Base-by-base conservation (phyloP, 169 alveolate genomes). In the Gregarina niphandrodes region DNA sequence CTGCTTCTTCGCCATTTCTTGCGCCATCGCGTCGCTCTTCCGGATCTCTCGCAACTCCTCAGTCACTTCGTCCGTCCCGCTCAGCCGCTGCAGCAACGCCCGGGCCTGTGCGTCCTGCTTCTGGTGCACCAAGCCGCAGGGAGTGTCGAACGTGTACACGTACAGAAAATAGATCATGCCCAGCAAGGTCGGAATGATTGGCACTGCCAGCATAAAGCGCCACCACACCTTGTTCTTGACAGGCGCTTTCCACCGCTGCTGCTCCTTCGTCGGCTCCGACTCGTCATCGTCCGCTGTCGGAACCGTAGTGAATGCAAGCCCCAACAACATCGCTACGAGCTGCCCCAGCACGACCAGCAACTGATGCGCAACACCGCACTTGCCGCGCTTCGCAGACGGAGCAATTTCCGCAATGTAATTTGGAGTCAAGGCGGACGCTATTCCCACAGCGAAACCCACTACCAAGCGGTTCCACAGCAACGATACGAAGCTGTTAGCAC, bases 391-490 rank as follows among this genome's bases (percentile, higher is more conserved):
- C 13, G 53, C 64, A 12, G 45, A 50, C 3, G 77, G 74, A 9
- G 76, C 57, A 45, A 75, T 58, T 42, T 75, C 85, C 0, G 76
- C 49, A 11, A 72, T 40, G 51, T 53, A 75, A 64, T 67, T 53
- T 3, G 85, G 84, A 2, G 60, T 73, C 18, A 70, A 35, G 1
- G 63, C 78, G 2, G 84, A 65, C 5, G 51, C 50, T 20, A 70
- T 28, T 0, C 85, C 85, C 28, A 72, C 64, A 9, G 72, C 78
- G 29, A 72, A 42, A 2, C 85, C 85, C 9, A 65, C 62, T 6
- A 65, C 40, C 6, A 72, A 19, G 5, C 85, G 62, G 2, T 75
- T 73, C 17, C 63, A 19, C 29, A 72, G 45, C 9, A 75, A 45
- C 16, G 69, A 48, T 4, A 40, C 38, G 15, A 48, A 32, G 0